These are phyloP conservation scores for Clarkia xantiana DNA, from an alignment of 345 rosid genomes.

Conservation along the genomic window DNA sequence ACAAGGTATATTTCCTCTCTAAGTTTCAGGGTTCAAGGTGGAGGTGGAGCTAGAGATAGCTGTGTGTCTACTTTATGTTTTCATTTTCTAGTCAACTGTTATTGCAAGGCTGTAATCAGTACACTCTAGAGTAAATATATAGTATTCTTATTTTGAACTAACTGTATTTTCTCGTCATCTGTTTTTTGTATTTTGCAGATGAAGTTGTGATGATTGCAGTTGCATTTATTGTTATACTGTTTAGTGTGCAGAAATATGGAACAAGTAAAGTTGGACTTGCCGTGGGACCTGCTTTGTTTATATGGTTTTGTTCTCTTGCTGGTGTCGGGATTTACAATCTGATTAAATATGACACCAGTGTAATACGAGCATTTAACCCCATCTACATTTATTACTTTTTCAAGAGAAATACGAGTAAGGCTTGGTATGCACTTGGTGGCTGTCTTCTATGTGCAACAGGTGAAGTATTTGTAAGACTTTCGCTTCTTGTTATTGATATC, in stretches of 20 bases:
- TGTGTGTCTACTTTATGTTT: too few relatives aligned
- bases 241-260: conserved; percentile 95
- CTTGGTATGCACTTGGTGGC: conserved; percentile 96
- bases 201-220: conserved; percentile 86
- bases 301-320: conserved; percentile 96
- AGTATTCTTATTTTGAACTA: conserved; percentile 8
- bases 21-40: too few relatives aligned
- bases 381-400: conserved; percentile 74
- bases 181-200: conserved; percentile 36
- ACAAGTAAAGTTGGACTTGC: conserved; percentile 96
- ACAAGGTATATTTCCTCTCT: too few relatives aligned
- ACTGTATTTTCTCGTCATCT: conserved; percentile 10
- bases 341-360: conserved; percentile 58
- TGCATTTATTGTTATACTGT: conserved; percentile 79
- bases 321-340: conserved; percentile 83
- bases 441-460: conserved; percentile 98
- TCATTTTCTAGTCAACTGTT: too few relatives aligned
- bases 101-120: too few relatives aligned
- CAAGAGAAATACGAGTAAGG: conserved; percentile 72
- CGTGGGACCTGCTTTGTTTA: conserved; percentile 85
- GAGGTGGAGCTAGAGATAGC: background rate
- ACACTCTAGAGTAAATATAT: too few relatives aligned
- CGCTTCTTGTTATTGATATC: background rate
- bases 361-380: conserved; percentile 82
- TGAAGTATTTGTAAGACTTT: conserved; percentile 11